Evolutionary conservation across 495 filamentous ascomycete genomes (phyloP).

Genomic region (Cercophora samala): DNA sequence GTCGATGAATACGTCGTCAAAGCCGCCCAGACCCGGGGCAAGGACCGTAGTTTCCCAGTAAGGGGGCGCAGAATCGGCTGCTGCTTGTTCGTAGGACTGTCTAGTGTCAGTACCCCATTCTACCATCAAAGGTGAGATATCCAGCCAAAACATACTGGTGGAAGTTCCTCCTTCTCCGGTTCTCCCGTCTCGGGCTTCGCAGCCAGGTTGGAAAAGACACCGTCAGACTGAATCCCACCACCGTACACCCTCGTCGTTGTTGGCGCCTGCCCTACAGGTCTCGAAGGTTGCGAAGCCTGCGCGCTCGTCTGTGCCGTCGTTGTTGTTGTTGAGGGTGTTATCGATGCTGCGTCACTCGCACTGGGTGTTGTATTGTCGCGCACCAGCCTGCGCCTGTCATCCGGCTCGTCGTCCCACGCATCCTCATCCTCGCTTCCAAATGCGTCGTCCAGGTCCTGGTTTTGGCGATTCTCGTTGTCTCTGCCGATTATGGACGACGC

Average conservation of each 20-base stretch:
- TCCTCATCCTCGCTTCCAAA: slow-evolving; percentile 78
- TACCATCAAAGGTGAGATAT: background rate
- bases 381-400: slow-evolving; percentile 84
- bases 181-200: slow-evolving; percentile 87
- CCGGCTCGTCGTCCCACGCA: slow-evolving; percentile 69
- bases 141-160: slow-evolving; percentile 66
- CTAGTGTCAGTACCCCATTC: slow-evolving; percentile 29
- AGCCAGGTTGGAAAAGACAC: slow-evolving; percentile 91
- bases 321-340: slow-evolving; percentile 7
- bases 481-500: slow-evolving; percentile 64
- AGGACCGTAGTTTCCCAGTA: slow-evolving; percentile 99
- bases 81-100: slow-evolving; percentile 97
- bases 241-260: slow-evolving; percentile 52
- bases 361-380: slow-evolving; percentile 57
- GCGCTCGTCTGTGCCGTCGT: slow-evolving; percentile 18
- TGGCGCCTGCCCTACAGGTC: slow-evolving; percentile 9
- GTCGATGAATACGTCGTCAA: slow-evolving; percentile 93
- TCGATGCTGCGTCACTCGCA: slow-evolving; percentile 15
- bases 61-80: slow-evolving; percentile 91
- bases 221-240: slow-evolving; percentile 71
- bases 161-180: slow-evolving; percentile 78
- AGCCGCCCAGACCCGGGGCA: slow-evolving; percentile 74
- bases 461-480: slow-evolving; percentile 48
- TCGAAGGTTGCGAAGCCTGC: slow-evolving; percentile 24
- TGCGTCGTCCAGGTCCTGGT: slow-evolving; percentile 80